Evolutionary conservation across 2,329 filamentous ascomycete genomes (phyloP), one percentile per base, ranked within the genome.

Genomic region (Domatiomyces globalis): DNA sequence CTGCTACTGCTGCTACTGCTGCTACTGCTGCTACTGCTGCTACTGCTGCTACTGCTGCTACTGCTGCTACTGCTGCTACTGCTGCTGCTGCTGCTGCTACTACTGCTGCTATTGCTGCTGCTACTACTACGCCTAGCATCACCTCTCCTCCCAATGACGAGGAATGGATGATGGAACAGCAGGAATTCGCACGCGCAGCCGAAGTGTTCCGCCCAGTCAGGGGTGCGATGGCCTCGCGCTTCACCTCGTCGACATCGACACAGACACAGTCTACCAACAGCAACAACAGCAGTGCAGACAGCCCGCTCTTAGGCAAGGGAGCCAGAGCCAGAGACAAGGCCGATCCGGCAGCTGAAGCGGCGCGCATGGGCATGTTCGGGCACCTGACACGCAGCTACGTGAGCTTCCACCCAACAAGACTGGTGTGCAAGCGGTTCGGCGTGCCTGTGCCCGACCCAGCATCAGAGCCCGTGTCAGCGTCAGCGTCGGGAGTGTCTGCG

Each of bases 391-490:
- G 92, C 55, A 80, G 75, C 19, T 73, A 75, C 0, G 66, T 78
- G 6, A 77, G 81, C 4, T 96, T 95, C 66, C 83, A 82, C 60
- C 92, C 92, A 0, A 83, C 84, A 1, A 75, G 88, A 50, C 69
- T 98, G 43, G 69, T 96, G n/a, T 96, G 90, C 69, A 98, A 96
- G 66, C 77, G 92, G 7, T 95, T 98, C 69, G 88, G 88, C 60
- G 84, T 96, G n/a, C 77, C 8, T 78, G 87, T 65, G 80, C 84
- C 29, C 76, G 78, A 60, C 68, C 73, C 33, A 76, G 82, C 43
- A 66, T 73, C 0, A 69, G 66, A 15, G 64, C n/a, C n/a, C n/a
- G n/a, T n/a, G n/a, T 27, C 48, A 6, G 27, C 43, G 3, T 33
- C 36, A 7, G 20, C 20, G n/a, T 42, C 45, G 15, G 48, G 61